Evolutionary conservation across 1,139 yeast genomes (phyloP), one percentile per base, ranked within the genome.

Genomic region (Candida frijolesensis): DNA sequence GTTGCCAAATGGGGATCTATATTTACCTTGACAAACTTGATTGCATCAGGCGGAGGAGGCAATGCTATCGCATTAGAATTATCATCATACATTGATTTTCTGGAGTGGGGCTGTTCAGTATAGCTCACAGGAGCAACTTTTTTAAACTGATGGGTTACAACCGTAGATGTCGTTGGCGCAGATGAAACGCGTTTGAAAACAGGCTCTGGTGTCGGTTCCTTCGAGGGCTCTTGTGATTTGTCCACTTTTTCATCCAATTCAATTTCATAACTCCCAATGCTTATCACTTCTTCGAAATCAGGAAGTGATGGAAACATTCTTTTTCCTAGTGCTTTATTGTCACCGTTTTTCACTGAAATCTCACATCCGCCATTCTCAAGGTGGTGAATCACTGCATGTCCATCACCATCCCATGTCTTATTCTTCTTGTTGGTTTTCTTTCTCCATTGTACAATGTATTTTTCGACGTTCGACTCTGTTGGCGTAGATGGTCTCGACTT

Each of bases 391-490:
- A 57, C 59, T 5, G 89, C 72, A 25, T 69, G 66, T 0, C 97
- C 98, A 68, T 94, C 99, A 2, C 96, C 96, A 51, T 90, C 96
- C 99, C 99, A 94, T 0, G 92, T 85, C 64, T 92, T 92, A 65
- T 91, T 84, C 73, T 92, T 91, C 67, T 88, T 89, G 38, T 71
- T 76, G 0, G 94, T 74, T 40, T 75, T 76, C 64, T 89, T 90
- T 41, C 99, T 72, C 81, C 87, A 89, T 57, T 89, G 79, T 2
- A 84, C 83, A 22, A 65, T 57, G 54, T 64, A 79, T 41, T 48
- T 52, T 16, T 44, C 45, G 8, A 34, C 9, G 5, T 8, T 40
- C 16, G 50, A 19, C n/a, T 42, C 50, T 2, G n/a, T 15, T 14
- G 40, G 38, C 6, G 38, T 16, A 2, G 42, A 41, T 27, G 45